These are phyloP conservation scores for Linnemannia zychae DNA, from an alignment of 192 early-diverging fungal species.

Conservation along the genomic window DNA sequence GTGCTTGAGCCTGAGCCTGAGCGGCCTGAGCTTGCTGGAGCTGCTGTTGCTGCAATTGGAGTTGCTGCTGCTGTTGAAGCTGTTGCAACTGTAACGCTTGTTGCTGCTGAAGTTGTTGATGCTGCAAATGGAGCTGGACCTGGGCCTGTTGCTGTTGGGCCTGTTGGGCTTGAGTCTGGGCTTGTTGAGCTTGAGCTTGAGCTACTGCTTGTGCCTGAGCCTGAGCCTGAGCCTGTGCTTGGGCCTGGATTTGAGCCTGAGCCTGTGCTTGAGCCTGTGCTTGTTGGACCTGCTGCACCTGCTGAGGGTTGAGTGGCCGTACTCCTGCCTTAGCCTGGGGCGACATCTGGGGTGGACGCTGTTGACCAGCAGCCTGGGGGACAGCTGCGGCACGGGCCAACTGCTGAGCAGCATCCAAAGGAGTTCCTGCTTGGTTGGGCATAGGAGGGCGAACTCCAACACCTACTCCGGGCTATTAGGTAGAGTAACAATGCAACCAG, in stretches of 20 bases:
- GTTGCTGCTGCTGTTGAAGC: constrained; percentile 43
- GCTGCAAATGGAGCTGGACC: constrained; percentile 30
- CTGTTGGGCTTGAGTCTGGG: constrained; percentile 34
- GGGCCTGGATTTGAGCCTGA: constrained; percentile 30
- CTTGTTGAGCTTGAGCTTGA: constrained; percentile 22
- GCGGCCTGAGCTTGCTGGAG: constrained; percentile 36
- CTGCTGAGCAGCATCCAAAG: constrained; percentile 47
- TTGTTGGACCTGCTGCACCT: constrained; percentile 36
- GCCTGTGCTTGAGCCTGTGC: constrained; percentile 35
- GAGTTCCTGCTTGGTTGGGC: constrained; percentile 15
- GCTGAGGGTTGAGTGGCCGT: constrained; percentile 44
- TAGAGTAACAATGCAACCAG: constrained; percentile 9
- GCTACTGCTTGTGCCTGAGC: constrained; percentile 24
- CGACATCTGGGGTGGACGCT: constrained; percentile 44
- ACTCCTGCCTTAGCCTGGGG: constrained; percentile 52
- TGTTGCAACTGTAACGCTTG: constrained; percentile 44
- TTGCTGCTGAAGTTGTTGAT: constrained; percentile 45
- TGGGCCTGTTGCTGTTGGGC: constrained; percentile 29
- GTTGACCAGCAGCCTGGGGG: constrained; percentile 38
- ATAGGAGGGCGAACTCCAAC: constrained; percentile 25
- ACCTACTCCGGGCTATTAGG: constrained; percentile 22
- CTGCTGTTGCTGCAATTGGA: constrained; percentile 42
- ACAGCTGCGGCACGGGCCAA: constrained; percentile 30
- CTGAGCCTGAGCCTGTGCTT: constrained; percentile 27
- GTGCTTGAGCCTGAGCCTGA: constrained; percentile 35